Base-by-base conservation (phyloP, 2,329 filamentous ascomycete species). In the Elsinoe australis region DNA sequence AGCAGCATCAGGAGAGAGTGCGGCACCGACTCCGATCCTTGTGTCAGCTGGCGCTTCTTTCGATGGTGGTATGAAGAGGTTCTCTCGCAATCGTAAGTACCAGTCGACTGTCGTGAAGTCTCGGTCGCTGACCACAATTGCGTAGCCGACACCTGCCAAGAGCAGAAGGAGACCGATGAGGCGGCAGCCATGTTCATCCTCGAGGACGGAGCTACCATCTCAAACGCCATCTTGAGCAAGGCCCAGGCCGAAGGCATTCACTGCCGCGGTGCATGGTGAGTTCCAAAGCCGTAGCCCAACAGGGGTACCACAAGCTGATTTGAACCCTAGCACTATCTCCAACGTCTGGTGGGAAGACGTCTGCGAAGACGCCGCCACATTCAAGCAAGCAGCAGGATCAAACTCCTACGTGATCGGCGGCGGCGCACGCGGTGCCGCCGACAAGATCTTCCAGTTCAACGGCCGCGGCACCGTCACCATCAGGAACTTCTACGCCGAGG, bases 191-290 rank as follows among this genome's bases (percentile, higher is more conserved):
- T 77, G 59, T 78, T 78, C 67, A 64, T 73, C 52, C 64, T 78
- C 50, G 64, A 71, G 58, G 64, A 69, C 46, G 74, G 74, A 18
- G 75, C 67, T 33, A 74, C 67, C 19, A 61, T 76, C 17, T 69
- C 67, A 54, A 75, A 75, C 56, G 72, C 71, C 56, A 74, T 76
- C 58, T 75, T 76, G 47, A 72, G 74, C 33, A 66, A 64, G 12
- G 67, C 71, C 51, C 65, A 74, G 51, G 66, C 69, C 38, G 73
- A 74, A 61, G 73, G 68, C 42, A 66, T 76, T 21, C 72, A 76
- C 62, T 76, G 73, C 61, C 61, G 66, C 47, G 72, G 71, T 28
- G 60, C 65, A 7, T 74, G 35, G 35, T 39, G 15, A 24, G 17
- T 39, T 10, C 8, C 18, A 14, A 36, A 10, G 19, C 7, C 5